phyloP scores from a whole-genome alignment of 495 filamentous ascomycete species.

The Penicillium flavigenum region DNA sequence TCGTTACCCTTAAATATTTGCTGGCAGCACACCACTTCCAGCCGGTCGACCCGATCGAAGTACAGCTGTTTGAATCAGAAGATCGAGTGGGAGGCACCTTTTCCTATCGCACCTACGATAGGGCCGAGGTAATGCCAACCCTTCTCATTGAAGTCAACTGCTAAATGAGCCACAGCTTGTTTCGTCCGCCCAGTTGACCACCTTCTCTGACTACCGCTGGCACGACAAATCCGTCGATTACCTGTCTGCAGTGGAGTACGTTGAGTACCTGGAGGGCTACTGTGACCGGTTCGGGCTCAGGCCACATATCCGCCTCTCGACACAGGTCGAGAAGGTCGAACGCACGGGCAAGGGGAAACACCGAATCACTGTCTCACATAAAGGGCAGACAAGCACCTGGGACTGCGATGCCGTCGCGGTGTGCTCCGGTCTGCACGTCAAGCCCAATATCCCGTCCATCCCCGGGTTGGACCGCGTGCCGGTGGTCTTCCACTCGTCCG shows the following conservation, averaged over 20 bases:
- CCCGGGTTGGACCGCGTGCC: constrained; percentile 18
- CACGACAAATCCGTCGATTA: constrained; percentile 17
- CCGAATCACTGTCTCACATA: constrained; percentile 2
- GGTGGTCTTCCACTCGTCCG: constrained; percentile 24
- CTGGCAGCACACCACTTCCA: constrained; percentile 15
- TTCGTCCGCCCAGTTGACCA: constrained; percentile 20
- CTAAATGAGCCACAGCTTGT: constrained; percentile 11
- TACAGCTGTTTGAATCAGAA: constrained; percentile 21
- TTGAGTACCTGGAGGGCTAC: constrained; percentile 22
- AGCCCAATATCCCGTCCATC: constrained; percentile 20
- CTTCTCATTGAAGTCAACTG: not conserved
- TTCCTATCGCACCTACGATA: constrained; percentile 21
- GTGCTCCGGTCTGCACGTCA: constrained; percentile 22
- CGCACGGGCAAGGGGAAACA: not conserved
- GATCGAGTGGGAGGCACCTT: constrained; percentile 21
- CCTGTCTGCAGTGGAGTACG: constrained; percentile 19
- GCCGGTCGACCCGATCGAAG: constrained; percentile 18
- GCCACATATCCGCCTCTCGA: constrained; percentile 11
- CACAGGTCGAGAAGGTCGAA: constrained; percentile 15
- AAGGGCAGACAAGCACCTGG: constrained; percentile 9
- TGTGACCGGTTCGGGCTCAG: constrained; percentile 16
- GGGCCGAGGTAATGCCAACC: constrained; percentile 12
- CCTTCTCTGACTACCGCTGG: constrained; percentile 23
- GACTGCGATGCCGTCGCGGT: constrained; percentile 22
- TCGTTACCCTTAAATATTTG: constrained; percentile 21